These are phyloP conservation scores for Psilocybe tampanensis DNA, from an alignment of 768 basidiomycete genomes.

Conservation along the genomic window DNA sequence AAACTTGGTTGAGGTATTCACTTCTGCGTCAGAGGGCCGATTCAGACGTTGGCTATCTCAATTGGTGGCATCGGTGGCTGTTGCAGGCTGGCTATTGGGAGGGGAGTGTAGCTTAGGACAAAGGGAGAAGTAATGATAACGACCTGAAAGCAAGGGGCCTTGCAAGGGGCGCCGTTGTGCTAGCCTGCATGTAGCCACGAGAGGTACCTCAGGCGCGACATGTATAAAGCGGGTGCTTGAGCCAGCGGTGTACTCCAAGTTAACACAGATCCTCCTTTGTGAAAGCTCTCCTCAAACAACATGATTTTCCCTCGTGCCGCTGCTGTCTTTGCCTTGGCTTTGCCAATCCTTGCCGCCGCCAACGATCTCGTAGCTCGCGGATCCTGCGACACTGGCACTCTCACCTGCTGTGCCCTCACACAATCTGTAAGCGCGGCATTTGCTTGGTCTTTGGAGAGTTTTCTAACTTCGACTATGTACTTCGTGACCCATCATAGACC, in stretches of 20 bases:
- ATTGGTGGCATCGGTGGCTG: too few species aligned
- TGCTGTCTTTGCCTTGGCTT: constrained; percentile 3
- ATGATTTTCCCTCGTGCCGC: constrained; percentile 2
- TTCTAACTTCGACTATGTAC: not conserved
- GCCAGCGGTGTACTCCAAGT: not conserved
- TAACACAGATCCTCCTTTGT: not conserved
- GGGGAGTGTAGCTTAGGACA: too few species aligned
- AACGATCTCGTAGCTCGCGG: constrained; percentile 3
- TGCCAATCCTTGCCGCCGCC: constrained; percentile 14
- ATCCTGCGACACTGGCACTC: constrained; percentile 7
- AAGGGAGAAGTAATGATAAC: not conserved
- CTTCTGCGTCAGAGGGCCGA: too few species aligned
- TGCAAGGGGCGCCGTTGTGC: not conserved
- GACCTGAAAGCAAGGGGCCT: not conserved
- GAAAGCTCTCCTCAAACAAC: not conserved
- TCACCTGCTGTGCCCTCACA: constrained; percentile 7
- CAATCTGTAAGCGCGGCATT: not conserved
- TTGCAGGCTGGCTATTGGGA: too few species aligned
- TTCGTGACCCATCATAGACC: not conserved
- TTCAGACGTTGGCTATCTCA: too few species aligned
- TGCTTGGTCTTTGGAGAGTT: not conserved
- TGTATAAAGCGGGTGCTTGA: not conserved
- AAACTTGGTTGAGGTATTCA: too few species aligned
- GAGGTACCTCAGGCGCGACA: not conserved
- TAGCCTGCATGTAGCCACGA: not conserved